These are phyloP conservation scores for Naganishia onofrii DNA, from an alignment of 768 basidiomycete species.

Conservation along the genomic window DNA sequence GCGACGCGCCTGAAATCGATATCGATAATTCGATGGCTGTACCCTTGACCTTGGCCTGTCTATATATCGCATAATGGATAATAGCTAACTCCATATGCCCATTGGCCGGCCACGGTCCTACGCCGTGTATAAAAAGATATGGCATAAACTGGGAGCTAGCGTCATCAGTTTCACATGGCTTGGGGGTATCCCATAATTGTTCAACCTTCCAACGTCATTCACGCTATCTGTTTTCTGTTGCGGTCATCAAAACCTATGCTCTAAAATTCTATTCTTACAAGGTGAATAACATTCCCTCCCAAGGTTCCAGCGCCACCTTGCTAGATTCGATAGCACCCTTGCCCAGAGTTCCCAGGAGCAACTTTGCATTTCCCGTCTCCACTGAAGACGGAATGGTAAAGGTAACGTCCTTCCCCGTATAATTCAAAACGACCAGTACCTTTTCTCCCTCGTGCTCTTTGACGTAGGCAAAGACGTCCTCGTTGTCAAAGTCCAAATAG, in stretches of 20 bases:
- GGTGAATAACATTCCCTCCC: constrained; percentile 23
- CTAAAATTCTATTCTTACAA: constrained; percentile 10
- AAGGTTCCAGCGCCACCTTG: constrained; percentile 4
- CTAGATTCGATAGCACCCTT: constrained; percentile 17
- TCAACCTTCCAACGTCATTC: too few species aligned
- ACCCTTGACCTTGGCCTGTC: too few species aligned
- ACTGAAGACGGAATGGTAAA: constrained; percentile 20
- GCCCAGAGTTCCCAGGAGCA: constrained; percentile 13
- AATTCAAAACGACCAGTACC: constrained; percentile 50
- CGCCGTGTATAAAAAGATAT: too few species aligned
- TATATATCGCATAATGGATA: too few species aligned
- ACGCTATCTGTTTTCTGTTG: too few species aligned
- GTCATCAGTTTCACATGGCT: too few species aligned
- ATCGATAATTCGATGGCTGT: too few species aligned
- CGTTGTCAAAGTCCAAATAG: constrained; percentile 57
- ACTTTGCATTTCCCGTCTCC: constrained; percentile 5
- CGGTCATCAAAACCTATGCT: neutral
- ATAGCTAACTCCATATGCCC: too few species aligned
- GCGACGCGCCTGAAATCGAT: too few species aligned
- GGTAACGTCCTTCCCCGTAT: constrained; percentile 32
- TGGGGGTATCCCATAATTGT: too few species aligned
- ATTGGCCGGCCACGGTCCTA: too few species aligned
- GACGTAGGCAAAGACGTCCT: constrained; percentile 61
- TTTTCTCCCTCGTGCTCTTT: constrained; percentile 35
- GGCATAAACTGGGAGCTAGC: too few species aligned